These are phyloP conservation scores for Choanephora cucurbitarum DNA, from an alignment of 371 early-diverging fungal species.

Conservation along the genomic window DNA sequence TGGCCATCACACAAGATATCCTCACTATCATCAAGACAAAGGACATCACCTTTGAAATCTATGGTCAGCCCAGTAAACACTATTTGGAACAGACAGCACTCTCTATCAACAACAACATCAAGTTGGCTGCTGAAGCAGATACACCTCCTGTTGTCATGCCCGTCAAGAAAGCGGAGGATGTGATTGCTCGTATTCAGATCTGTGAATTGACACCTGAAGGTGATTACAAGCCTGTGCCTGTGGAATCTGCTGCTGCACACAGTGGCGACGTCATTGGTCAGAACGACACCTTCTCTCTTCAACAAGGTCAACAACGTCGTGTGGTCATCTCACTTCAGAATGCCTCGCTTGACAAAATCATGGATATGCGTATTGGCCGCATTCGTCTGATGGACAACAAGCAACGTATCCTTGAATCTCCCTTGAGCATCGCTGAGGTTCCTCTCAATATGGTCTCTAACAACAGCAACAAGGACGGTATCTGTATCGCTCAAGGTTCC, in stretches of 20 bases:
- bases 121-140: conserved; percentile 58
- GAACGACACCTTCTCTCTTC: conserved; percentile 53
- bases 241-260: conserved; percentile 7
- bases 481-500: conserved; percentile 55
- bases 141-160: conserved; percentile 44
- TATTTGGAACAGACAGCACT: conserved; percentile 53
- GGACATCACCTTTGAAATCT: conserved; percentile 62
- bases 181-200: conserved; percentile 63
- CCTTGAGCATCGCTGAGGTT: conserved; percentile 35
- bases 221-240: conserved; percentile 65
- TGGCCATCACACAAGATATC: conserved; percentile 49
- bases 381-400: conserved; percentile 70
- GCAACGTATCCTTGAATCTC: conserved; percentile 55
- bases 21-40: conserved; percentile 48
- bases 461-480: conserved; percentile 29
- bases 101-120: not conserved
- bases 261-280: conserved; percentile 6
- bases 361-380: conserved; percentile 53
- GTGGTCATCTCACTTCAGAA: conserved; percentile 65
- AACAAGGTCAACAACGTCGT: conserved; percentile 83
- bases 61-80: conserved; percentile 51
- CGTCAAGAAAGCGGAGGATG: conserved; percentile 36
- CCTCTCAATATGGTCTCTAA: conserved; percentile 45
- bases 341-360: conserved; percentile 53
- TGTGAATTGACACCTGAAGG: conserved; percentile 67